These are phyloP conservation scores for Suhomyces kilbournensis DNA, from an alignment of 805 yeast species.

Conservation along the genomic window DNA sequence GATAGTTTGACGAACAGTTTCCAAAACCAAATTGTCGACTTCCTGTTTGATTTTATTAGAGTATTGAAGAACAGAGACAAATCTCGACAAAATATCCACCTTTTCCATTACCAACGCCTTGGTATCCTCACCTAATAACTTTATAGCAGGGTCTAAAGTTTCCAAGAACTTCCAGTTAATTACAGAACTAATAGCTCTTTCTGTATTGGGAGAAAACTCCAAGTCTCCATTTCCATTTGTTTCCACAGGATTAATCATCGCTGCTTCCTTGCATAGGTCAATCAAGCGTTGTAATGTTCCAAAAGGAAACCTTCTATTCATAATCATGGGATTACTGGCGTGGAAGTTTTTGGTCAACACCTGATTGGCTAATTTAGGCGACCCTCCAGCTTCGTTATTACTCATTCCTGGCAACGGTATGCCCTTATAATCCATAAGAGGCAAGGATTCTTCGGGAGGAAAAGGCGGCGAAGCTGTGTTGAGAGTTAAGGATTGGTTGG, in stretches of 20 bases:
- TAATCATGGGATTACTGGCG: conserved; percentile 38
- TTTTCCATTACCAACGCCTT: conserved; percentile 58
- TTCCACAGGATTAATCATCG: conserved; percentile 60
- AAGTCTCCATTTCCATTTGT: conserved; percentile 34
- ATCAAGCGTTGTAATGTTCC: conserved; percentile 55
- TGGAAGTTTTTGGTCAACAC: conserved; percentile 15
- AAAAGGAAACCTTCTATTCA: conserved; percentile 55
- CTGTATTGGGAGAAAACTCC: conserved; percentile 58
- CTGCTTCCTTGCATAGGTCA: conserved; percentile 72
- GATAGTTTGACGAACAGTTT: conserved; percentile 62
- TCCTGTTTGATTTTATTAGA: conserved; percentile 75
- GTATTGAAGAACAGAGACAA: conserved; percentile 71
- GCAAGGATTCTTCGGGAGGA: not conserved
- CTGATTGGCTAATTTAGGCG: conserved; percentile 19
- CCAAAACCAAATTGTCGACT: conserved; percentile 65
- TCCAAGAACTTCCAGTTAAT: conserved; percentile 44
- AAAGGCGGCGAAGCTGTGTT: conserved; percentile 5
- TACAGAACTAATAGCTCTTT: conserved; percentile 49
- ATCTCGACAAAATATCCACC: conserved; percentile 64
- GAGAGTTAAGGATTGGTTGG: conserved; percentile 1
- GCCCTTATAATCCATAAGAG: conserved; percentile 54
- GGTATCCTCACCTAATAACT: conserved; percentile 64
- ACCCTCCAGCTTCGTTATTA: conserved; percentile 7
- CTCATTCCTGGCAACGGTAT: conserved; percentile 41
- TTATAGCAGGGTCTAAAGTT: conserved; percentile 64